phyloP scores from a whole-genome alignment of 805 yeast species.

The Wickerhamiella azymoides region DNA sequence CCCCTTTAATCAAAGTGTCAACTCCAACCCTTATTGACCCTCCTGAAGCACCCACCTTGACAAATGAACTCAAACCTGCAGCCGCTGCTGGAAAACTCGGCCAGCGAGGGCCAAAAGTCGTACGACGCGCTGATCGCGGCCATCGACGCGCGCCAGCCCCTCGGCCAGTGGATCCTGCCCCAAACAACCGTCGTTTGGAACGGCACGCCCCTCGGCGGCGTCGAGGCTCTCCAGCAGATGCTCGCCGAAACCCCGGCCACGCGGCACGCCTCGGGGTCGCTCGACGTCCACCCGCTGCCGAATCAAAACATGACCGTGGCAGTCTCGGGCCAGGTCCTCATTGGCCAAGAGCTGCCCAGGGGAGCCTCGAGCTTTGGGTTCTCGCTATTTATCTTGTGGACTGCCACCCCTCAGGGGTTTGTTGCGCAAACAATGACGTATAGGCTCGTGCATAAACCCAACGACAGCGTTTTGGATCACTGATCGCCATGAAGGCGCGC shows the following conservation, averaged over 20 bases:
- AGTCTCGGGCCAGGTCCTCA: slow-evolving; percentile 25
- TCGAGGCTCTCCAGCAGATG: slow-evolving; percentile 25
- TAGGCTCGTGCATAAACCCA: slow-evolving; percentile 25
- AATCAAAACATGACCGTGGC: slow-evolving; percentile 21
- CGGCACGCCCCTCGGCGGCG: slow-evolving; percentile 30
- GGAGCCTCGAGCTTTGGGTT: slow-evolving; percentile 24
- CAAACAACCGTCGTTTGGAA: slow-evolving; percentile 29
- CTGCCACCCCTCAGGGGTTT: background rate
- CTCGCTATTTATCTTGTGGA: slow-evolving; percentile 21
- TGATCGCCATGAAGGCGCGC: too few species aligned
- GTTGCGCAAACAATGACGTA: slow-evolving; percentile 22
- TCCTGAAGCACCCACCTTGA: too few species aligned
- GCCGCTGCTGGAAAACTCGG: slow-evolving; percentile 16
- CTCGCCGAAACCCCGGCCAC: slow-evolving; percentile 25
- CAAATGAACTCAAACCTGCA: background rate
- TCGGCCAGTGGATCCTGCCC: slow-evolving; percentile 18
- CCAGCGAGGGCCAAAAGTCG: slow-evolving; percentile 19
- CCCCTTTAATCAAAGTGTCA: too few species aligned
- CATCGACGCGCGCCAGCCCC: slow-evolving; percentile 22
- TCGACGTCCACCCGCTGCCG: slow-evolving; percentile 29
- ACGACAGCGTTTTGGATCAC: slow-evolving; percentile 1
- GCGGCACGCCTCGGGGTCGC: slow-evolving; percentile 24
- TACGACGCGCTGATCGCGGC: slow-evolving; percentile 23
- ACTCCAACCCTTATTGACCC: too few species aligned
- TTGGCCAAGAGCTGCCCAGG: slow-evolving; percentile 17